Conservation (phyloP, 331 rosid species). For the Arachis monticola region DNA sequence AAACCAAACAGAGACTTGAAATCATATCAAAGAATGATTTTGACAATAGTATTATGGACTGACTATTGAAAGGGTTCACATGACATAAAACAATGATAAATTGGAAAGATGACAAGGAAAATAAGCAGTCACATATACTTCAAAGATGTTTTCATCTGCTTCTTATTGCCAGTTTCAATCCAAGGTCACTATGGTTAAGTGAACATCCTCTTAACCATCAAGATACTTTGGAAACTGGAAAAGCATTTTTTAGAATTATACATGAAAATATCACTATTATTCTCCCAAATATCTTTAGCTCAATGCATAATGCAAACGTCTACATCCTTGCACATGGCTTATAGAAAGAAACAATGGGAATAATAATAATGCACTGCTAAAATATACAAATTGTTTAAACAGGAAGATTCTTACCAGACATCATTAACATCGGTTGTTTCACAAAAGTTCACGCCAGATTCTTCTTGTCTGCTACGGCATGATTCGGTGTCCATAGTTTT, state of each 20-base stretch:
- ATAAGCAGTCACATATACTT: neutral
- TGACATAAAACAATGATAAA: slow-evolving; percentile 17
- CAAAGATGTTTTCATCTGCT: neutral
- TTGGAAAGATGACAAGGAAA: neutral
- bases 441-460: slow-evolving; percentile 62
- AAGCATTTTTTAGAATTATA: neutral
- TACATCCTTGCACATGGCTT: neutral
- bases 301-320: neutral
- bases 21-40: neutral
- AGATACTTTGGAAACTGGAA: too few relatives aligned
- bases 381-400: neutral
- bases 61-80: neutral
- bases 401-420: slow-evolving; percentile 66
- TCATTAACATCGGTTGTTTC: slow-evolving; percentile 61
- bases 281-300: neutral
- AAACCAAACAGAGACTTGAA: slow-evolving; percentile 20
- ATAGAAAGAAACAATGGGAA: slow-evolving; percentile 26
- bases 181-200: too few relatives aligned
- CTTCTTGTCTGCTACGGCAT: slow-evolving; percentile 73
- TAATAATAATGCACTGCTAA: slow-evolving; percentile 14
- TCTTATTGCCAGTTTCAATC: too few relatives aligned
- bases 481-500: slow-evolving; percentile 73
- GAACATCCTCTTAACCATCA: neutral
- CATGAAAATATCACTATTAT: neutral
- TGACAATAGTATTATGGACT: neutral